Base-by-base conservation (phyloP, 148 eudicot genomes). In the Chenopodium quinoa region DNA sequence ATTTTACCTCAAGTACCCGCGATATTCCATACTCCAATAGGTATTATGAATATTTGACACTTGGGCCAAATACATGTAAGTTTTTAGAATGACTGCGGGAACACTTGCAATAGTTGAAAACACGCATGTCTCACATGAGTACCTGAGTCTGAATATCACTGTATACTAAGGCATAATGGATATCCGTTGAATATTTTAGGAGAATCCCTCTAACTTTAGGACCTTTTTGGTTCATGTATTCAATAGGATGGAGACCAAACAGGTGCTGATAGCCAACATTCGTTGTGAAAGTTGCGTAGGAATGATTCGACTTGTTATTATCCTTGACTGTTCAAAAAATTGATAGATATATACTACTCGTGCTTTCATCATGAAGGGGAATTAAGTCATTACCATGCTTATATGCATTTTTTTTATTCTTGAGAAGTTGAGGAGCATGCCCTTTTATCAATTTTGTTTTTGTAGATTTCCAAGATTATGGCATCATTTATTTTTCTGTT, bases 401-500 rank as follows among this genome's bases (percentile, higher is more conserved):
- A 14, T 14, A 14, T 56, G 62, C 6, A 56, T 54, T 54, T 4
- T 56, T 4, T 17, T 56, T 1, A 56, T 56, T 56, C 62, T 56
- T 13, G 62, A 56, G 58, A 14, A 54, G 62, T 56, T 12, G 62
- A 56, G 62, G 62, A 56, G 62, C 62, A 62, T 25, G 27, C 10
- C 66, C 44, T 40, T 40, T 5, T 7, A 20, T 62, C 66, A 62
- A 25, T 56, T 37, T 47, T 73, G 64, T 16, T 22, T 54, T 4
- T 66, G 44, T 52, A 6, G 40, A 29, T 50, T 19, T 58, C 32
- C 16, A 14, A 4, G 9, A 19, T 46, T 73, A 13, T 22, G 29
- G 74, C 80, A 66, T 7, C 58, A 23, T 19, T 76, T 44, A 23
- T 11, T 83, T 25, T 40, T 56, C n/a, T 70, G 20, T 23, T 60